Conservation (phyloP, 2,329 filamentous ascomycete species). For the Neonectria magnoliae region DNA sequence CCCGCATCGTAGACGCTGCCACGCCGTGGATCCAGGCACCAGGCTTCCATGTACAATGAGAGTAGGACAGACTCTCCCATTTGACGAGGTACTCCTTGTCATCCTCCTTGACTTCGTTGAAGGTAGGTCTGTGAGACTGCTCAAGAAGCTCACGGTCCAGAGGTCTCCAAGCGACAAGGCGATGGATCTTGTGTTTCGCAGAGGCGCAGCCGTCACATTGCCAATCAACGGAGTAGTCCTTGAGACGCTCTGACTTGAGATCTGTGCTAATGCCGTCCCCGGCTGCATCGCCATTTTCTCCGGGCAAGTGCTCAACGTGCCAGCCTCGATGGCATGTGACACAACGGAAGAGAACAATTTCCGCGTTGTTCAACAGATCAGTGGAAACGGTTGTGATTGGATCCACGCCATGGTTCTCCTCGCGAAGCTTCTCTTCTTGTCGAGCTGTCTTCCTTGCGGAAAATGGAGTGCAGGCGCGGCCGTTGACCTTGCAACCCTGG, state of each 20-base stretch:
- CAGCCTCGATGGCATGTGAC: constrained; percentile 78
- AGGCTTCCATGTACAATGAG: constrained; percentile 85
- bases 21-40: constrained; percentile 89
- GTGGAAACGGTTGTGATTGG: constrained; percentile 73
- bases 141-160: constrained; percentile 42
- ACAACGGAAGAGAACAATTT: constrained; percentile 87
- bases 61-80: constrained; percentile 84
- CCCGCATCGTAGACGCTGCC: constrained; percentile 70
- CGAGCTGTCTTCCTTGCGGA: constrained; percentile 75
- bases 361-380: constrained; percentile 75
- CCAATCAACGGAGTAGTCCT: constrained; percentile 81
- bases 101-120: constrained; percentile 64
- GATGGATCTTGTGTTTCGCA: constrained; percentile 73
- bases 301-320: constrained; percentile 85
- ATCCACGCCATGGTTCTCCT: constrained; percentile 82
- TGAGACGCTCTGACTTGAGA: constrained; percentile 62
- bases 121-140: constrained; percentile 24
- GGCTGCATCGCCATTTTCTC: constrained; percentile 47
- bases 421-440: constrained; percentile 84
- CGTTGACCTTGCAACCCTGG: constrained; percentile 72
- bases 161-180: constrained; percentile 91
- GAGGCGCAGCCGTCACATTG: constrained; percentile 81
- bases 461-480: constrained; percentile 78
- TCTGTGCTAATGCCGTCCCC: constrained; percentile 47
- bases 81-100: constrained; percentile 94